A percentile compares a stretch with the other conserved stretches of the same genome.
Conservation (phyloP, 2,329 filamentous ascomycete species). For the Colletotrichum simmondsii region DNA sequence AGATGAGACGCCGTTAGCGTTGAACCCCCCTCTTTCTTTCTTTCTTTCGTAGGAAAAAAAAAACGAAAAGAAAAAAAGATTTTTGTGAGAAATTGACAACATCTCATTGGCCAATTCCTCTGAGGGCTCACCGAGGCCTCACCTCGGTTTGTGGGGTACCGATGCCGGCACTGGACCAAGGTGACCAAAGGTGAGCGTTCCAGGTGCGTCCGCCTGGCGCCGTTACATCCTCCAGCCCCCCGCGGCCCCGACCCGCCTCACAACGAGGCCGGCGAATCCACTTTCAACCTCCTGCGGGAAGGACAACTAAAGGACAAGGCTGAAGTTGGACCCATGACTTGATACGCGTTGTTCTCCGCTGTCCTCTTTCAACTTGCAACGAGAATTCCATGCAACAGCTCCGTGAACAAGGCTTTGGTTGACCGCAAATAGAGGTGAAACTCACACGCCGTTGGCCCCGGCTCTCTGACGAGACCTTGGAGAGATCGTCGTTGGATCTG, state of each 20-base stretch:
- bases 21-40: background rate
- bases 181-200: background rate
- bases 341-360: too few species aligned
- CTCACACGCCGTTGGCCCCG: background rate
- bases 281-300: background rate
- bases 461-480: background rate
- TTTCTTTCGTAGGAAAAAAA: background rate
- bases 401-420: background rate
- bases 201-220: too few species aligned
- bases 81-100: background rate
- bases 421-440: background rate
- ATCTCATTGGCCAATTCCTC: background rate
- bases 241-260: background rate
- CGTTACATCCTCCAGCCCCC: background rate
- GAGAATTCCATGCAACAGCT: too few species aligned
- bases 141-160: background rate
- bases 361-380: too few species aligned
- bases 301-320: background rate
- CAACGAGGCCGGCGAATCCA: background rate
- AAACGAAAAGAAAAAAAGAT: background rate
- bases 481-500: background rate
- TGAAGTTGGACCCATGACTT: background rate
- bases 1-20: background rate
- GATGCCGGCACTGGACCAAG: background rate
- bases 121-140: background rate